Base-by-base conservation (phyloP, 148 eudicot species). In the Heliosperma pusillum region DNA sequence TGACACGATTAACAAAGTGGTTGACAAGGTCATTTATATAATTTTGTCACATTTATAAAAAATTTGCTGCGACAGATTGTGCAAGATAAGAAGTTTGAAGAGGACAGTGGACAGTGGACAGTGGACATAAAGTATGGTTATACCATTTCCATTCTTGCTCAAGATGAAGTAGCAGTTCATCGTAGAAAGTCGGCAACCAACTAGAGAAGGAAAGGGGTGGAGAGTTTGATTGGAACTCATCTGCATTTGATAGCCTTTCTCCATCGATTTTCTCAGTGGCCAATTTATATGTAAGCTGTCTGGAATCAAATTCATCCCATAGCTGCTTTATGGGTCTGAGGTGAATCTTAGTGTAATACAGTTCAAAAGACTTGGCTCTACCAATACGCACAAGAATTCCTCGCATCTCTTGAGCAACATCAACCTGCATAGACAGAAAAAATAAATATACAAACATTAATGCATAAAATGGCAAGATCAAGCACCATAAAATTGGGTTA, bases 111-210 rank as follows among this genome's bases (percentile, higher is more conserved):
- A 42, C 33, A 13, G n/a, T n/a, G 22, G 50, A 26, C 29, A 45
- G 27, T 42, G 8, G 47, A 42, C 33, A 13, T 26, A 24, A 59
- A 25, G 21, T 42, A 29, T 36, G 40, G 53, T 40, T 77, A 62
- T 88, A 95, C 98, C 98, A 95, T 82, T 95, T 95, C 98, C 98
- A 95, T 84, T 95, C 98, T 85, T 92, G 97, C 75, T 95, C 98
- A 76, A 95, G 91, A 83, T 95, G 92, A 68, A 90, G 91, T 55
- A 90, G 88, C 81, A 95, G 75, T 78, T 89, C 97, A 83, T 95
- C 98, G 66, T 92, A 92, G 83, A 95, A 95, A 72, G 83, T 85
- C 21, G 97, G 93, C 83, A 95, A 77, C 98, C 98, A 95, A 71
- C 85, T 87, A 63, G 87, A 85, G 83, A 95, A 88, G 75, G 98